Base-by-base conservation (phyloP, 139 green algal genomes). In the Tetradesmus obliquus region DNA sequence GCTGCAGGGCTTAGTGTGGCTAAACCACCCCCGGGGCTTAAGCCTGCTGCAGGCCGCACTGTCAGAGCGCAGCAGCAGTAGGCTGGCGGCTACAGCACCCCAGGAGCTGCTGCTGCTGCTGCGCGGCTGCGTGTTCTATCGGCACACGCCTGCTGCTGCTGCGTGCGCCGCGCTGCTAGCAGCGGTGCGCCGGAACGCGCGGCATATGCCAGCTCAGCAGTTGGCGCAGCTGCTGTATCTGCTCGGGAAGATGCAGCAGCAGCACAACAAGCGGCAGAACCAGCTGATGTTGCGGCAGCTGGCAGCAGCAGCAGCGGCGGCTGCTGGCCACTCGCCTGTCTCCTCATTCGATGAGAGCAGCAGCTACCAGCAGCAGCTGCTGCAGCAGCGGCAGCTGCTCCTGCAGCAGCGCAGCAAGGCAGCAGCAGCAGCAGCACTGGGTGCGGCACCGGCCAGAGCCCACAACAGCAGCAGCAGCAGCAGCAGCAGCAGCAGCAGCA, bases 51-150 rank as follows among this genome's bases (percentile, higher is more conserved):
- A 87, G n/a, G 24, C 51, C 1, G 45, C 45, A 2, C 55, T 91
- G 79, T 84, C 86, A 74, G 69, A 71, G 3, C 51, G n/a, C 22
- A 20, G 86, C 6, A 45, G 1, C 22, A 24, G 17, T 7, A 51
- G 60, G 62, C 20, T 82, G 15, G 3, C 5, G 0, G 51, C 53
- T 19, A 10, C 24, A n/a, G 45, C 17, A 32, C 19, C 20, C 5
- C 71, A 90, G 20, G 69, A 83, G 69, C 51, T 90, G 86, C 86
- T 90, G 69, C 53, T 90, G 69, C 71, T 90, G 71, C 71, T 90
- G 9, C 86, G 86, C 10, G 84, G 24, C 24, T 89, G 84, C 54
- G 45, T 89, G 24, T 66, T n/a, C 2, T 89, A 89, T n/a, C 55
- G 55, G 60, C 45, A 89, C 17, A 81, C 45, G 19, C 84, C 84